Conservation (phyloP, 352 stramenopile genomes). For the Phytopythium litorale region DNA sequence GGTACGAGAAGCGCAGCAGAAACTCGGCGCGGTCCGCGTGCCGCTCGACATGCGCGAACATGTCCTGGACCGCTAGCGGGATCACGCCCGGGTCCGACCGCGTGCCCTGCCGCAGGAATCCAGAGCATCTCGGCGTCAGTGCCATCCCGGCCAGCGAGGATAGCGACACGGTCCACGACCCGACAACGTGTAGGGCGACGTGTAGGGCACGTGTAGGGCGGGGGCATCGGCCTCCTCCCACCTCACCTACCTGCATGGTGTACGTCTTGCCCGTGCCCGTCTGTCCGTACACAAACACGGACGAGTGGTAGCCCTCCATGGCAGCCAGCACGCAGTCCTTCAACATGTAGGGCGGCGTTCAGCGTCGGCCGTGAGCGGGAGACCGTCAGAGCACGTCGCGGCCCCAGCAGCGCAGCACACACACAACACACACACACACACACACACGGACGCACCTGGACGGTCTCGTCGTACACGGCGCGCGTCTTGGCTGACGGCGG, state of each 20-base stretch:
- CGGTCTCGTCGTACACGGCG: constrained; percentile 82
- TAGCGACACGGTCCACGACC: constrained; percentile 12
- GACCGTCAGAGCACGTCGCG: not conserved
- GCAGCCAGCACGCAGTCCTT: constrained; percentile 65
- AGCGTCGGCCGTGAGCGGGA: not conserved
- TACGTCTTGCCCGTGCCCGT: constrained; percentile 86
- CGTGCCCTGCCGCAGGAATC: constrained; percentile 16
- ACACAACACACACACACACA: not conserved
- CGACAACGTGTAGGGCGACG: constrained; percentile 10
- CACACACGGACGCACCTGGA: constrained; percentile 36
- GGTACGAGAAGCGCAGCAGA: constrained; percentile 89
- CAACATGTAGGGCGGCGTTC: not conserved
- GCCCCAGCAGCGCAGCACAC: constrained; percentile 1
- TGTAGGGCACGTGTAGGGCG: constrained; percentile 1
- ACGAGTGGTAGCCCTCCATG: constrained; percentile 80
- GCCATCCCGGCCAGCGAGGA: not conserved
- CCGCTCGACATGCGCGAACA: constrained; percentile 78
- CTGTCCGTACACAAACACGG: constrained; percentile 92
- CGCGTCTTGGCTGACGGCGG: constrained; percentile 56
- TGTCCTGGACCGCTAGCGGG: constrained; percentile 80
- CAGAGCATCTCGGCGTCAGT: constrained; percentile 4
- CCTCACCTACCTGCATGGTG: constrained; percentile 60
- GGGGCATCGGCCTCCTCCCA: not conserved
- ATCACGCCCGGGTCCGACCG: constrained; percentile 75
- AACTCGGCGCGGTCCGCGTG: constrained; percentile 51